These are phyloP conservation scores for Ceratocystis diversiconidia DNA, from an alignment of 2,329 filamentous ascomycete genomes.

Conservation along the genomic window DNA sequence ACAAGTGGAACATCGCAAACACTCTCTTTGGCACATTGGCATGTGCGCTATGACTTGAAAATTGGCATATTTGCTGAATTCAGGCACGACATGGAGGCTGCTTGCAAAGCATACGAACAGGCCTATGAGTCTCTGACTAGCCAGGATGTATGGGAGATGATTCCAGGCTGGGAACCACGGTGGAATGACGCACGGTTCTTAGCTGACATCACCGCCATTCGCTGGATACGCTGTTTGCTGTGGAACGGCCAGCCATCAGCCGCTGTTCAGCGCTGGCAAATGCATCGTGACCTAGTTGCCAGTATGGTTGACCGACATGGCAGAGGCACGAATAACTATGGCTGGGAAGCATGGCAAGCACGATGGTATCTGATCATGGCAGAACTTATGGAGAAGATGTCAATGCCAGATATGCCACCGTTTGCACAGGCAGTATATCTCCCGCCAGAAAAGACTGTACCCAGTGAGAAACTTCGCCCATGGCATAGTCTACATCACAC, in stretches of 20 bases:
- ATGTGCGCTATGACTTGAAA: conserved; percentile 90
- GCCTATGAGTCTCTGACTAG: conserved; percentile 75
- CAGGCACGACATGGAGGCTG: conserved; percentile 79
- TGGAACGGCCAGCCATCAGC: conserved; percentile 67
- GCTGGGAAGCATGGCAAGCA: conserved; percentile 88
- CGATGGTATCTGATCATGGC: conserved; percentile 53
- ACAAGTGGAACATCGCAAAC: conserved; percentile 75
- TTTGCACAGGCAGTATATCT: conserved; percentile 35
- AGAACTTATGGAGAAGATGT: conserved; percentile 40
- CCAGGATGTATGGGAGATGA: conserved; percentile 71
- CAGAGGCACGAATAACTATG: conserved; percentile 76
- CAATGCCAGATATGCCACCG: conserved; percentile 36
- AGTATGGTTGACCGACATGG: conserved; percentile 72
- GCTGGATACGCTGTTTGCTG: conserved; percentile 67
- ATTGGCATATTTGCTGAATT: conserved; percentile 83
- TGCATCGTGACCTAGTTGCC: conserved; percentile 57
- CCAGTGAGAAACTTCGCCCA: conserved; percentile 44
- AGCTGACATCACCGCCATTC: conserved; percentile 66
- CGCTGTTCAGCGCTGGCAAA: conserved; percentile 67
- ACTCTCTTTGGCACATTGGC: conserved; percentile 77
- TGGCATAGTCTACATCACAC: conserved; percentile 52
- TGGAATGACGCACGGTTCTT: conserved; percentile 90
- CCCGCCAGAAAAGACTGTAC: conserved; percentile 42
- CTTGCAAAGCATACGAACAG: conserved; percentile 71
- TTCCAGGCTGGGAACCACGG: conserved; percentile 75